These are phyloP conservation scores for Hondaea fermentalgiana DNA, from an alignment of 108 stramenopile genomes.

Conservation along the genomic window DNA sequence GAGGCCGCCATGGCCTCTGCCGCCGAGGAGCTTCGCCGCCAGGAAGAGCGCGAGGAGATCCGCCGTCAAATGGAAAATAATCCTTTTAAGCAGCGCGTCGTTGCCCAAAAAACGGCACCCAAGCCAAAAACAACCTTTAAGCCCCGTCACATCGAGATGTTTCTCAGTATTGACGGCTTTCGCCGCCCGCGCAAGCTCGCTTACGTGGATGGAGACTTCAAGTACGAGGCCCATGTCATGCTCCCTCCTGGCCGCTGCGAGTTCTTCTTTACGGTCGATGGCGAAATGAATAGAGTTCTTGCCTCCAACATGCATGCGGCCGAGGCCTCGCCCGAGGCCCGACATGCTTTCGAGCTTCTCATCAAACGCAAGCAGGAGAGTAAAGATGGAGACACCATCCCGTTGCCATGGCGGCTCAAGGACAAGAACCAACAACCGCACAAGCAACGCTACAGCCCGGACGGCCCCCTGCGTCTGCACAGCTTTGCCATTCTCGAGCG, in stretches of 20 bases:
- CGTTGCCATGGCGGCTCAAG: background rate
- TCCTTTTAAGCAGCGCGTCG: background rate
- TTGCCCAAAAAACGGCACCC: background rate
- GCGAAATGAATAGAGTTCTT: background rate
- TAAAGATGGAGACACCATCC: background rate
- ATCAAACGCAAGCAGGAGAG: background rate
- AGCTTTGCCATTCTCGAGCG: background rate
- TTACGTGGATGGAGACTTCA: background rate
- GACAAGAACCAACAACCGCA: background rate
- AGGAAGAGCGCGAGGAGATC: background rate
- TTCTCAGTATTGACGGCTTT: background rate
- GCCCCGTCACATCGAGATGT: background rate
- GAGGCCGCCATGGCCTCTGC: background rate
- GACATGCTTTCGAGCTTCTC: background rate
- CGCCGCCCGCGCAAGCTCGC: background rate
- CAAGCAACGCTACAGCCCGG: background rate
- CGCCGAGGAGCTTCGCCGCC: background rate
- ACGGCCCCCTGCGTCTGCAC: background rate
- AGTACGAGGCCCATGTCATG: background rate
- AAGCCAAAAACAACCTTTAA: background rate
- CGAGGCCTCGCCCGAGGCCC: background rate
- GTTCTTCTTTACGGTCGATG: background rate
- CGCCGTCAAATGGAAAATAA: background rate
- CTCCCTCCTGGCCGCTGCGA: slow-evolving; percentile 2
- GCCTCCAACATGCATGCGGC: background rate